phyloP scores from a whole-genome alignment of 208 protist species.

The Leishmania martiniquensis region DNA sequence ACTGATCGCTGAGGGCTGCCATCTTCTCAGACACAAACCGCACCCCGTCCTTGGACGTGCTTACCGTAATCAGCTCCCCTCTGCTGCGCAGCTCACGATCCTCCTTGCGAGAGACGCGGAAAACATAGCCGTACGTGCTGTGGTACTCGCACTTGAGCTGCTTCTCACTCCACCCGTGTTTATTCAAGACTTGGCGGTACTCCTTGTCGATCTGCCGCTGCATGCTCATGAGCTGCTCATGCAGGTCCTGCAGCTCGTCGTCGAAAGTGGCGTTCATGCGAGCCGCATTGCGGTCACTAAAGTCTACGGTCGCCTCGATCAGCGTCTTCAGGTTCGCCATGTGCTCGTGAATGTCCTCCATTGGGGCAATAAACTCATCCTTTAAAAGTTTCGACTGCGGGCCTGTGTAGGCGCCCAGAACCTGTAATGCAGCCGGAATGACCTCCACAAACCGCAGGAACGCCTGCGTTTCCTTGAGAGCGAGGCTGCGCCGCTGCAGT shows the following conservation, averaged over 20 bases:
- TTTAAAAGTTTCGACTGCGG: conserved; percentile 74
- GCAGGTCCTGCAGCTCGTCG: conserved; percentile 89
- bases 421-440: conserved; percentile 61
- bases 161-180: conserved; percentile 88
- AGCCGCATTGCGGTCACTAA: conserved; percentile 65
- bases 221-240: conserved; percentile 66
- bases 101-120: conserved; percentile 92
- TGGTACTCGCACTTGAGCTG: conserved; percentile 93
- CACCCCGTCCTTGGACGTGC: conserved; percentile 95
- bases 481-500: conserved; percentile 81
- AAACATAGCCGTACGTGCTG: conserved; percentile 89
- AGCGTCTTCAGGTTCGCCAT: conserved; percentile 81
- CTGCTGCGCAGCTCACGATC: conserved; percentile 87
- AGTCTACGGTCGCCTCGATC: conserved; percentile 84
- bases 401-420: conserved; percentile 72
- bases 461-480: conserved; percentile 88
- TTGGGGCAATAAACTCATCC: conserved; percentile 83
- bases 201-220: conserved; percentile 82
- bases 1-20: conserved; percentile 83
- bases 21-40: conserved; percentile 93
- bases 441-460: conserved; percentile 87
- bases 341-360: conserved; percentile 88
- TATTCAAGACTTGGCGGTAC: conserved; percentile 56
- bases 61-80: conserved; percentile 75
- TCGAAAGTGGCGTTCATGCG: conserved; percentile 96